Evolutionary conservation across 1,284 basidiomycete species (phyloP).

Genomic region (Rhodotorula sp.): DNA sequence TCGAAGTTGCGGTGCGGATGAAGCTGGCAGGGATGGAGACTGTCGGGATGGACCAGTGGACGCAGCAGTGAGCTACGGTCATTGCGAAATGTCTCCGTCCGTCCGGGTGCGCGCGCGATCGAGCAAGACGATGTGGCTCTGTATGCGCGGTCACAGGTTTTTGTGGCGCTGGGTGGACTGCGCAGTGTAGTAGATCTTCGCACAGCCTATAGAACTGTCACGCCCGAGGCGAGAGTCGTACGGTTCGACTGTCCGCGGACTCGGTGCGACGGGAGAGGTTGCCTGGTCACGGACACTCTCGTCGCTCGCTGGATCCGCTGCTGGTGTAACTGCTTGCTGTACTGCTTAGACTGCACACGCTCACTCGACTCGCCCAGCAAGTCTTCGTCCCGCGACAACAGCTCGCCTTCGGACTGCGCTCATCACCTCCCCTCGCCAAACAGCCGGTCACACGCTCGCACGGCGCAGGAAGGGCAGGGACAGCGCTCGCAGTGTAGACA

Average conservation of each 20-base stretch:
- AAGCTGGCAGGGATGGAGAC: constrained; percentile 44
- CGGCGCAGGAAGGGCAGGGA: no score
- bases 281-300: neutral
- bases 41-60: constrained; percentile 23
- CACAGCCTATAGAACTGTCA: no score
- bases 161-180: neutral
- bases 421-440: no score
- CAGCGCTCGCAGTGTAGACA: no score
- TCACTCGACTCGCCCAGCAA: no score
- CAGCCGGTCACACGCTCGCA: no score
- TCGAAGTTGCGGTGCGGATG: constrained; percentile 81
- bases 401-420: no score
- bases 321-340: no score
- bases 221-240: neutral
- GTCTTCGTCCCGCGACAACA: no score
- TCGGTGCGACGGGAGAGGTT: neutral
- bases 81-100: neutral
- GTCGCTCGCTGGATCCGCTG: neutral
- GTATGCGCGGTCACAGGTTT: neutral
- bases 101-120: no score
- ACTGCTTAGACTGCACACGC: no score
- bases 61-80: neutral
- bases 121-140: neutral
- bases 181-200: no score
- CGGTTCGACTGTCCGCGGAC: neutral